A percentile compares a stretch with the other conserved stretches of the same genome.
Evolutionary conservation across 805 yeast species (phyloP).

Genomic region (Wickerhamiella occidentalis): DNA sequence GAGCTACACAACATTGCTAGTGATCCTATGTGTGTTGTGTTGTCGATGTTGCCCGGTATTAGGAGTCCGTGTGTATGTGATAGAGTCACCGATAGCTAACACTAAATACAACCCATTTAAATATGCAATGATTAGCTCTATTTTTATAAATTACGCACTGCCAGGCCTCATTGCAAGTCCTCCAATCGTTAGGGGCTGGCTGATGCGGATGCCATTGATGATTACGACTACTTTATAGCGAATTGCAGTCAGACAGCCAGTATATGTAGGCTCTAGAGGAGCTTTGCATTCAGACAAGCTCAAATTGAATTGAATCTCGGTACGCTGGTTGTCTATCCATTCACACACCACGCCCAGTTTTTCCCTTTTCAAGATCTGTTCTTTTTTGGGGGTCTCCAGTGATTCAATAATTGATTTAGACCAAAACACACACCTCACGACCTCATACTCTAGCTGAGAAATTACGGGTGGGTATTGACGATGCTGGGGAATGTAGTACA

Average conservation of each 20-base stretch:
- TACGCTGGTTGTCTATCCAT: background rate
- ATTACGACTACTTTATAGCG: background rate
- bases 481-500: background rate
- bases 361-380: background rate
- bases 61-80: too few species aligned
- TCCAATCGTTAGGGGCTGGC: background rate
- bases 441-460: background rate
- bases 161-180: background rate
- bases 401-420: background rate
- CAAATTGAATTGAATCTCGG: background rate
- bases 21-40: background rate
- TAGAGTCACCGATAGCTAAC: too few species aligned
- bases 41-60: background rate
- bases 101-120: too few species aligned
- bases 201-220: background rate
- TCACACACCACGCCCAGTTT: background rate
- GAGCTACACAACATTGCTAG: background rate
- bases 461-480: background rate
- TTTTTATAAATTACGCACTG: background rate
- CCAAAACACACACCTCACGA: background rate
- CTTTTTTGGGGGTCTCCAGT: background rate
- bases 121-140: too few species aligned
- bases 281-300: background rate
- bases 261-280: slow-evolving; percentile 1
- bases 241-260: slow-evolving; percentile 4